Evolutionary conservation across 352 stramenopile genomes (phyloP).

Genomic region (Phytophthora litchii): DNA sequence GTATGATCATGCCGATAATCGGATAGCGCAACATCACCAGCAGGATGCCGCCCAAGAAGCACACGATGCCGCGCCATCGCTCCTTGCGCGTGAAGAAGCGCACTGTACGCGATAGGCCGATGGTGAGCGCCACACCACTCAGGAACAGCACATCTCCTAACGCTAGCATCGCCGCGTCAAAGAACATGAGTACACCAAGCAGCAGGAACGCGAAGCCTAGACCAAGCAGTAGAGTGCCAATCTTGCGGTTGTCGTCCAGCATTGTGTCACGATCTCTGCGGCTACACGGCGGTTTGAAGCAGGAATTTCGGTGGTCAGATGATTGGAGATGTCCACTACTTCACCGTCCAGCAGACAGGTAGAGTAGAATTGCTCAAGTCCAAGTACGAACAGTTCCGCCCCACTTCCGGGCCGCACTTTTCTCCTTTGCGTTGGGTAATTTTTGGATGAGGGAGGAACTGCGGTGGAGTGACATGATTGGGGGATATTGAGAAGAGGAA

Average conservation of each 20-base stretch:
- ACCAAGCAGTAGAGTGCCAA: constrained; percentile 93
- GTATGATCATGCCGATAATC: constrained; percentile 93
- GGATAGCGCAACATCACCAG: constrained; percentile 93
- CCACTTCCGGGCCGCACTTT: constrained; percentile 5
- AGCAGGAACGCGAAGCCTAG: constrained; percentile 93
- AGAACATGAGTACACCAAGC: constrained; percentile 94
- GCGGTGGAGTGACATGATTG: constrained; percentile 38
- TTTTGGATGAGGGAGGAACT: constrained; percentile 22
- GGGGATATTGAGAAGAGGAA: constrained; percentile 12
- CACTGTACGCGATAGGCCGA: constrained; percentile 90
- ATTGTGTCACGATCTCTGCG: constrained; percentile 31
- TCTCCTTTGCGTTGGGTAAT: constrained; percentile 7
- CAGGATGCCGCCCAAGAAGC: constrained; percentile 94
- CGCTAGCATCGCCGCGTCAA: constrained; percentile 93
- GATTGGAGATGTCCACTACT: background rate
- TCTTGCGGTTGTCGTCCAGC: constrained; percentile 96
- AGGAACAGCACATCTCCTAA: constrained; percentile 95
- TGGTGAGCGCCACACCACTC: constrained; percentile 93
- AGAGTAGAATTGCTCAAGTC: background rate
- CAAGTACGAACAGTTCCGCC: constrained; percentile 6
- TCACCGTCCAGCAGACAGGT: background rate
- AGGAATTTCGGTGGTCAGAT: background rate
- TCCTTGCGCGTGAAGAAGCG: constrained; percentile 95
- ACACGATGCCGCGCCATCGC: constrained; percentile 93
- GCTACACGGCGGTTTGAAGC: background rate